Percentiles rank a stretch among this genome's conserved stretches.
Conservation (phyloP, 2,329 filamentous ascomycete genomes). For the Penicillium sp. region DNA sequence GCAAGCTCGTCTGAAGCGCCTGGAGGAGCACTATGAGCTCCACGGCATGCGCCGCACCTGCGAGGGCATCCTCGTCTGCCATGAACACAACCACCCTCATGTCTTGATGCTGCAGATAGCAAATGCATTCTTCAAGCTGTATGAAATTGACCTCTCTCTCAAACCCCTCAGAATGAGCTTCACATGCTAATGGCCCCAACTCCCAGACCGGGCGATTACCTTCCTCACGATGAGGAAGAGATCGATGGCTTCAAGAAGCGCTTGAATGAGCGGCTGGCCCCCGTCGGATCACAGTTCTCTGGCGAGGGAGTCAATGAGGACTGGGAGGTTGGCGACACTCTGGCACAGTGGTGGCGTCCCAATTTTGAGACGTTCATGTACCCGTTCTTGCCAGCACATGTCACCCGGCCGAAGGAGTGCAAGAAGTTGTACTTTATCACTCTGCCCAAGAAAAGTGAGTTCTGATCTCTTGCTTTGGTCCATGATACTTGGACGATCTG, state of each 20-base stretch:
- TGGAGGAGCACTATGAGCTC: constrained; percentile 91
- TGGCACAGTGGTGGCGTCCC: constrained; percentile 97
- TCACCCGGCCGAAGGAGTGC: constrained; percentile 95
- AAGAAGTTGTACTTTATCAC: constrained; percentile 99
- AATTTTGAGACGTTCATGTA: constrained; percentile 99
- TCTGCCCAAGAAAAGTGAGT: constrained; percentile 83
- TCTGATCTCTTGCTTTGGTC: constrained; percentile 14
- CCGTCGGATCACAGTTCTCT: constrained; percentile 78
- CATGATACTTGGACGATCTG: not conserved
- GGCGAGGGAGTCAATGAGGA: constrained; percentile 88
- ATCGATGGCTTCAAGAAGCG: constrained; percentile 91
- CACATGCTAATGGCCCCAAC: constrained; percentile 6
- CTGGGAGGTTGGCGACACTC: constrained; percentile 91
- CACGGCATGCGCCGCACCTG: constrained; percentile 97
- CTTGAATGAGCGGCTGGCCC: constrained; percentile 89
- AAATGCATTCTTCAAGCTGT: constrained; percentile 98
- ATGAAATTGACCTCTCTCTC: constrained; percentile 28
- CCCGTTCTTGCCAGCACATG: constrained; percentile 93
- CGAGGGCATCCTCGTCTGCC: constrained; percentile 95
- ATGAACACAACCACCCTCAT: constrained; percentile 98
- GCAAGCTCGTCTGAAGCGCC: constrained; percentile 82
- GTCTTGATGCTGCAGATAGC: constrained; percentile 99
- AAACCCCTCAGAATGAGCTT: not conserved
- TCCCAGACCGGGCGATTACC: constrained; percentile 81
- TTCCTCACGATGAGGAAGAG: constrained; percentile 84